Evolutionary conservation across 2,329 filamentous ascomycete genomes (phyloP), one percentile per base, ranked within the genome.

Genomic region (Aureobasidium vineae): DNA sequence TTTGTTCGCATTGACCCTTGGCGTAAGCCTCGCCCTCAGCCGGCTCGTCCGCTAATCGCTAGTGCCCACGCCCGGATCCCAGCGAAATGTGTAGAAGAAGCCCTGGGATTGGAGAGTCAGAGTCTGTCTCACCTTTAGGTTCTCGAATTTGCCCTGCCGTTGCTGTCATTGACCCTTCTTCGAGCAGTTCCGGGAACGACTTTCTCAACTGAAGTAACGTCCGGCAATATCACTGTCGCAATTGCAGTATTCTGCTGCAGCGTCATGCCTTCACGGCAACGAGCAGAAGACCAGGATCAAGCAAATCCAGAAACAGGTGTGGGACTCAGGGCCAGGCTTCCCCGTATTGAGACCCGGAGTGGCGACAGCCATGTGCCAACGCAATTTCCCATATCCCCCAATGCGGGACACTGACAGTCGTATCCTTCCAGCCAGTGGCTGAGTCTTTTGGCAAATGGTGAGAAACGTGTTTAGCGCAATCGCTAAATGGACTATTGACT

Each of bases 341-440:
- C 59, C 59, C 59, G 45, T 63, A 41, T 33, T 40, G 23, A 21
- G 59, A 41, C 19, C 47, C 28, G 36, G 16, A 41, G 61, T 64
- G 47, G 61, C 61, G 49, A 31, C 47, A 36, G 26, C 47, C 49
- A 54, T 53, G 10, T 31, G 47, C 47, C 31, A n/a, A 45, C 54
- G 47, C 61, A 64, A 64, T 64, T 49, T 64, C 61, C 61, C 61
- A 64, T 26, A 13, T n/a, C 49, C 61, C 61, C 61, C 47, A 64
- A 64, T 54, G 47, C 61, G 49, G 49, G 36, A 49, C 61, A 45
- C 33, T 33, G 59, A 50, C 45, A 41, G 21, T 52, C 59, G 45
- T 52, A 63, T 63, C 47, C 41, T 47, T 47, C 41, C 43, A 61
- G 28, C 28, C 41, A 36, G 57, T 61, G 57, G 57, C 57, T 61